Evolutionary conservation across 192 early-diverging fungal species (phyloP).

Genomic region (Paraglomus occultum): DNA sequence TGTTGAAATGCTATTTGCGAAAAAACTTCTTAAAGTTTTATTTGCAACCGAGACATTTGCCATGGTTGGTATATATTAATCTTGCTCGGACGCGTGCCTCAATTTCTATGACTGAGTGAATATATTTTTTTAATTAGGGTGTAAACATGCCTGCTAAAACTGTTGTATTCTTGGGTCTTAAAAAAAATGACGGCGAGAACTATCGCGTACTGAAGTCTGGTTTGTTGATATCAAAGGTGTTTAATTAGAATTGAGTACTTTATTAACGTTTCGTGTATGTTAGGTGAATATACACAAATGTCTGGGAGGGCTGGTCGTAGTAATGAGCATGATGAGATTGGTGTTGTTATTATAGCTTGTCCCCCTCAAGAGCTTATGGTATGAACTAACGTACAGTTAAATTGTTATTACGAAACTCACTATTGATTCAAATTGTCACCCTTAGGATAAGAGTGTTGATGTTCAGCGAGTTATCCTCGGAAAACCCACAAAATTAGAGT

Average conservation of each 20-base stretch:
- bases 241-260: conserved; percentile 29
- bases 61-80: conserved; percentile 58
- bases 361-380: conserved; percentile 40
- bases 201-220: conserved; percentile 89
- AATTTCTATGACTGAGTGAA: neutral
- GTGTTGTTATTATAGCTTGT: conserved; percentile 87
- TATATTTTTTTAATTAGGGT: conserved; percentile 47
- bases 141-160: conserved; percentile 96
- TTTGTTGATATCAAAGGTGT: conserved; percentile 25
- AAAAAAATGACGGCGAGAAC: conserved; percentile 90
- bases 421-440: neutral
- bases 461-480: conserved; percentile 86
- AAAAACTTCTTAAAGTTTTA: conserved; percentile 85
- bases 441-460: conserved; percentile 34
- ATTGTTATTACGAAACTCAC: too few relatives aligned
- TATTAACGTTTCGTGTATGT: neutral
- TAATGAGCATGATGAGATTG: conserved; percentile 88
- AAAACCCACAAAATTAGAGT: conserved; percentile 83
- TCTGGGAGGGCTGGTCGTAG: conserved; percentile 89
- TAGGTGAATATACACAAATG: conserved; percentile 99
- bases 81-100: too few relatives aligned
- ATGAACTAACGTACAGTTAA: neutral
- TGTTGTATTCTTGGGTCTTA: conserved; percentile 88
- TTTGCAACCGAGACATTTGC: conserved; percentile 99
- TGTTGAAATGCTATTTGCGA: conserved; percentile 93